Evolutionary conservation across 2,329 filamentous ascomycete species (phyloP).

Genomic region (Paraphaeosphaeria minitans): DNA sequence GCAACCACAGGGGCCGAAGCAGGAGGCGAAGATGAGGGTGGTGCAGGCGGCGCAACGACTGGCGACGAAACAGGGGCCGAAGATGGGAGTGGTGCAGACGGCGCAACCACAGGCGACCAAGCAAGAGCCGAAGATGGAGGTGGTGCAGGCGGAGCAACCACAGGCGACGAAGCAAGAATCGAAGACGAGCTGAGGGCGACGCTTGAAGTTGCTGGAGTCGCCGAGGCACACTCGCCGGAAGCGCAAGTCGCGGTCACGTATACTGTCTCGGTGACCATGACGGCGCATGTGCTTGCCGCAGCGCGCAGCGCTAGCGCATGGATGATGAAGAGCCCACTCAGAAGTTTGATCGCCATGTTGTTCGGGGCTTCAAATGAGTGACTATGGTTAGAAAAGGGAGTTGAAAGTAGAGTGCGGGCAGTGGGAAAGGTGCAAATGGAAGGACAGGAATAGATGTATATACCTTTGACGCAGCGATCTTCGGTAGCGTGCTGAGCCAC

Average conservation of each 20-base stretch:
- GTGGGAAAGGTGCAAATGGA: background rate
- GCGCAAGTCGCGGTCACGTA: constrained; percentile 11
- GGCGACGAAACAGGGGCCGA: background rate
- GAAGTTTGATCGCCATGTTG: background rate
- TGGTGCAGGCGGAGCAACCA: background rate
- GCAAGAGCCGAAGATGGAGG: background rate
- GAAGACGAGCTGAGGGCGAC: background rate
- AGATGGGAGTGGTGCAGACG: background rate
- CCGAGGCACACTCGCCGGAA: background rate
- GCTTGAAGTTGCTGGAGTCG: background rate
- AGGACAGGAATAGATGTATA: background rate
- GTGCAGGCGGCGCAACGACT: background rate
- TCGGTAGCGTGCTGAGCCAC: constrained; percentile 1
- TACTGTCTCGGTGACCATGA: constrained; percentile 20
- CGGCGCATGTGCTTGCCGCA: background rate
- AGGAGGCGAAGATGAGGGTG: background rate
- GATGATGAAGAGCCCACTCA: background rate
- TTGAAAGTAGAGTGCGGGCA: background rate
- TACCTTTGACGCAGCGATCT: background rate
- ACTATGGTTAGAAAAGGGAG: constrained; percentile 6
- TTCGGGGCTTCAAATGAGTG: background rate
- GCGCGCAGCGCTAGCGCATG: background rate
- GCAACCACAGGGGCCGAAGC: background rate
- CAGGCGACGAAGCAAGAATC: background rate
- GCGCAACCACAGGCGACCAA: background rate